These are phyloP conservation scores for Prorocentrum cordatum DNA, from an alignment of 169 alveolate species.

Conservation along the genomic window DNA sequence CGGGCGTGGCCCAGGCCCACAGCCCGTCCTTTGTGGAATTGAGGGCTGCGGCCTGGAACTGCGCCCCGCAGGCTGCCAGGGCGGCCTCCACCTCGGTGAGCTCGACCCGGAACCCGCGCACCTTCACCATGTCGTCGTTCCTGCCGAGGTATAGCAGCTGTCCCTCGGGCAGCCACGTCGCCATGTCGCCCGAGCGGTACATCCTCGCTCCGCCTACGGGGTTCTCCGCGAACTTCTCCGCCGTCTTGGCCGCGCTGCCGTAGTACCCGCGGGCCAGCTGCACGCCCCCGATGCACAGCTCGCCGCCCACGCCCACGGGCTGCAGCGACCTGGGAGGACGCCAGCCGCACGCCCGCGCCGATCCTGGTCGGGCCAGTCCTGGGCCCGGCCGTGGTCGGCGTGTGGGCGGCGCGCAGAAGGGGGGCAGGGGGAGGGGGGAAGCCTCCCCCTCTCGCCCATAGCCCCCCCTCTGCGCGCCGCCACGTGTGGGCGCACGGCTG, in stretches of 20 bases:
- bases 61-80: constrained; percentile 36
- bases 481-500: too few species aligned
- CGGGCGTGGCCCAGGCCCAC: neutral
- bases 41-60: neutral
- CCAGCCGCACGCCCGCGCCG: too few species aligned
- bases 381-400: too few species aligned
- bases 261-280: constrained; percentile 46
- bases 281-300: constrained; percentile 23
- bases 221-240: constrained; percentile 15
- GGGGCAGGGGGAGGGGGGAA: too few species aligned
- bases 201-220: constrained; percentile 17
- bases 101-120: constrained; percentile 48
- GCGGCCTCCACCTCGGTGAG: constrained; percentile 62
- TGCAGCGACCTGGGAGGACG: too few species aligned
- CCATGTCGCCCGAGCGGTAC: constrained; percentile 11
- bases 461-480: too few species aligned
- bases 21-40: neutral
- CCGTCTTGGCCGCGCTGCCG: constrained; percentile 7
- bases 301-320: constrained; percentile 2
- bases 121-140: constrained; percentile 62
- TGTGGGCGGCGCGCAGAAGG: too few species aligned
- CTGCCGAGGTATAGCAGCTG: constrained; percentile 48
- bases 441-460: too few species aligned
- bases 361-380: too few species aligned
- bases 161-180: neutral